Evolutionary conservation across 2,329 filamentous ascomycete genomes (phyloP), one percentile per base, ranked within the genome.

Genomic region (Biscogniauxia sp.): DNA sequence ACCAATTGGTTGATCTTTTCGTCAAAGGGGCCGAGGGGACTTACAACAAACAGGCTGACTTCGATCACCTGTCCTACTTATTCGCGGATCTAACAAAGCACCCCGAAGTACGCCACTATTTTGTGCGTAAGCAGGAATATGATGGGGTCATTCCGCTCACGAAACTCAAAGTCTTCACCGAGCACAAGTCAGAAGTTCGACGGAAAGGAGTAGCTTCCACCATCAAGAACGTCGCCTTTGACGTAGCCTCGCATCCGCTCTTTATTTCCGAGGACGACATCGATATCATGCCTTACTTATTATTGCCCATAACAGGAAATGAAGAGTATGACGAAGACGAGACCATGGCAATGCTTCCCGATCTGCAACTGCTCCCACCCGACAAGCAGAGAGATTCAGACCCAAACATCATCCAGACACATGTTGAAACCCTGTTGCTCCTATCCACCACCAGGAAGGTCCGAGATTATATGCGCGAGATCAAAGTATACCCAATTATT

Each of bases 1-100:
- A 97, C 74, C 95, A 98, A 76, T 80, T 99, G 28, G 87, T 99
- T 74, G 95, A 98, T 75, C 89, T 96, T 69, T 99, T 99, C 73
- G 95, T 98, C 73, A 96, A 95, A 78, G 94, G 94, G 20, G 88
- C 91, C 20, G 88, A 90, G 63, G 90, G 90, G 23, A 81, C 83
- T 9, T 93, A 95, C 76, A 98, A 98, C 81, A 89, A 90, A 72
- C 75, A 89, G 25, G 93, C 93, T 62, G 85, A 94, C 76, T 98
- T 88, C 75, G 93, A 99, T 78, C 97, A 98, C 76, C 84, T 99
- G 23, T 88, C 93, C 51, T 99, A 98, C 73, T 82, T 97, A 58
- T 96, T 99, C 73, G 94, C 95, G 50, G 94, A 99, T 74, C 82
- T 99, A 9, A 89, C 93, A 55, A 96, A 93, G 76, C 88, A 93